These are phyloP conservation scores for Podila horticola DNA, from an alignment of 192 early-diverging fungal genomes.

Conservation along the genomic window DNA sequence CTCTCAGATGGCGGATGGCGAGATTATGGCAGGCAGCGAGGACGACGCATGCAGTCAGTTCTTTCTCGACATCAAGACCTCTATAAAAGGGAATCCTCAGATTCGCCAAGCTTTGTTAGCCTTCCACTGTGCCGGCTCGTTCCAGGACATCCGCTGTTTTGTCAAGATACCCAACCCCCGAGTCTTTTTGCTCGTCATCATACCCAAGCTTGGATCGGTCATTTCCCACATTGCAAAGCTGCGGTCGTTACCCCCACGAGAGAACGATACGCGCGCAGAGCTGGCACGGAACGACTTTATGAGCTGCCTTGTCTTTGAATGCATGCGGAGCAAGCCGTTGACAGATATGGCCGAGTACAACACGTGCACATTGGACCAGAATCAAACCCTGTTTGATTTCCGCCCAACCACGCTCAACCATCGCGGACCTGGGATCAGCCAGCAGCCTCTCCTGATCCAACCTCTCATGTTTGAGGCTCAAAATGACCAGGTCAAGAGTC, in stretches of 20 bases:
- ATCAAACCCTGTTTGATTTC: slow-evolving; percentile 24
- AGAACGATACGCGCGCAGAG: slow-evolving; percentile 6
- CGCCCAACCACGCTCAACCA: slow-evolving; percentile 21
- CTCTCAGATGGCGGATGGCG: slow-evolving; percentile 55
- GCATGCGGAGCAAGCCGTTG: slow-evolving; percentile 57
- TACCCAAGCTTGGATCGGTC: slow-evolving; percentile 57
- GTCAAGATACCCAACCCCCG: slow-evolving; percentile 60
- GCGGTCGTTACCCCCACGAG: slow-evolving; percentile 40
- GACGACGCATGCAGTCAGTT: slow-evolving; percentile 50
- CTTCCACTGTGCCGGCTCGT: slow-evolving; percentile 48
- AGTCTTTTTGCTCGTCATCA: slow-evolving; percentile 58
- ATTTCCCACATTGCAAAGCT: slow-evolving; percentile 51
- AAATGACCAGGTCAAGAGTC: slow-evolving; percentile 10
- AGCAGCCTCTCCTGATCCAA: slow-evolving; percentile 1
- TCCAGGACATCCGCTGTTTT: slow-evolving; percentile 65
- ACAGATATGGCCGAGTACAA: slow-evolving; percentile 28
- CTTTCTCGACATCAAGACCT: slow-evolving; percentile 48
- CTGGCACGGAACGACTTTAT: slow-evolving; percentile 21
- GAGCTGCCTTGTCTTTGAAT: slow-evolving; percentile 61
- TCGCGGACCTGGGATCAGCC: slow-evolving; percentile 32
- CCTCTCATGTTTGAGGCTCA: slow-evolving; percentile 13
- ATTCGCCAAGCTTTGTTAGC: slow-evolving; percentile 34
- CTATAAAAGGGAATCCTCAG: slow-evolving; percentile 39
- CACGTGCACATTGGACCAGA: slow-evolving; percentile 30
- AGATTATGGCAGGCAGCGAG: slow-evolving; percentile 52